Base-by-base conservation (phyloP, 306 rosid species). In the Casuarina cunninghamiana region DNA sequence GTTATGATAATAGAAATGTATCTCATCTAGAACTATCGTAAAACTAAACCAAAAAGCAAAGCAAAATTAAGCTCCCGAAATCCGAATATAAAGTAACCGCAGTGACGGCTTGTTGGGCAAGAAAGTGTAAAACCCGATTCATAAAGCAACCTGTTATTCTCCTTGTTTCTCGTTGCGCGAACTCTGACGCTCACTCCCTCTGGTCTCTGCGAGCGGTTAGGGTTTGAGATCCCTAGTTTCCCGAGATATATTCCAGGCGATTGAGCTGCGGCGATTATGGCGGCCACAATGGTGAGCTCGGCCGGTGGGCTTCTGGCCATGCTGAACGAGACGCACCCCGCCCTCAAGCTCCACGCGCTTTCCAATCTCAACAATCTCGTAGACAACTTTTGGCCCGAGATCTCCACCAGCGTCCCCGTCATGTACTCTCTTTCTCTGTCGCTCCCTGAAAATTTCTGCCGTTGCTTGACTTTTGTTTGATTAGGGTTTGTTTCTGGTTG, bases 371-470 rank as follows among this genome's bases (percentile, higher is more conserved):
- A 91, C 92, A 89, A 89, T 58, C 79, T 89, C 82, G 98, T 95
- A 4, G 97, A 95, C 74, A 89, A 61, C 54, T 95, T 95, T 75
- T 95, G 98, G 98, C 98, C 97, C 2, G 98, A 95, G 97, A 95
- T 95, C 93, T 95, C 98, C 51, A 91, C 97, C 19, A 91, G 96
- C 84, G 97, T 95, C n/a, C 91, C 97, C 37, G 82, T 88, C 86
- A 92, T 95, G 98, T 95, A 86, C 72, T 74, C 68, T 35, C 74
- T 75, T 44, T 75, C 44, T 77, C 72, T 73, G 66, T 3, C 68
- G 76, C 41, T 50, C 39, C 43, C 0, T 10, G 19, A 21, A 19
- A 77, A 21, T 76, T 45, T 66, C 35, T 50, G 7, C n/a, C 6
- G 45, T 69, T 75, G 1, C 55, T 81, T 69, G 17, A 5, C 60